Base-by-base conservation (phyloP, 352 stramenopile genomes). In the Phytophthora ramorum region DNA sequence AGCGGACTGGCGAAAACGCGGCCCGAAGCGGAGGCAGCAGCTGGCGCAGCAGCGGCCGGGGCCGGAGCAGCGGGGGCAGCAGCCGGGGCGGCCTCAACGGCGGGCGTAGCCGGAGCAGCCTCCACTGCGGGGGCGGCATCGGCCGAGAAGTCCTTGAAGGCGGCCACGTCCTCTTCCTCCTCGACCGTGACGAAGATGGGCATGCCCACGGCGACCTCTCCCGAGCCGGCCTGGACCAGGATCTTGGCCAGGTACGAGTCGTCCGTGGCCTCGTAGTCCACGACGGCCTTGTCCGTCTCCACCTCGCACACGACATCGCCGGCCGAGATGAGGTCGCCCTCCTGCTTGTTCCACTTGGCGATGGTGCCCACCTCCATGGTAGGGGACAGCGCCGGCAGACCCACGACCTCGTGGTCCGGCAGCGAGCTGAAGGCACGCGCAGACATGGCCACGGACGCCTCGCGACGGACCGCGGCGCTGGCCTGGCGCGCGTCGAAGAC, bases 211-310 rank as follows among this genome's bases (percentile, higher is more conserved):
- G 87, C 68, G 66, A 99, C 89, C 58, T 99, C 96, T 6, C 84
- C 76, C 5, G 79, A 63, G 13, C 95, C 96, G 7, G 85, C 89
- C 16, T 79, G 69, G 38, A 95, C 91, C 40, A 99, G 83, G 76
- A 99, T 98, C 82, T 98, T 98, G 45, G 95, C 96, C 40, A 99
- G 65, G 46, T 97, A 86, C 54, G 83, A 87, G 34, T 99, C 97
- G 73, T 99, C 97, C 68, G 98, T 95, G 8, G 94, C 92, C 75
- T 99, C 97, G 71, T 98, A 99, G 78, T 99, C 97, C 48, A 99
- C 97, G 22, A 97, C 97, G 17, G 97, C 97, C 81, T 99, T 99
- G 81, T 99, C 97, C 10, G 97, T 99, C 82, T 99, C 97, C 57
- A 99, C 92, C 56, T 98, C 85, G 66, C 91, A 98, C 38, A 99